These are phyloP conservation scores for Backusella morwellensis DNA, from an alignment of 192 early-diverging fungal genomes.

Conservation along the genomic window DNA sequence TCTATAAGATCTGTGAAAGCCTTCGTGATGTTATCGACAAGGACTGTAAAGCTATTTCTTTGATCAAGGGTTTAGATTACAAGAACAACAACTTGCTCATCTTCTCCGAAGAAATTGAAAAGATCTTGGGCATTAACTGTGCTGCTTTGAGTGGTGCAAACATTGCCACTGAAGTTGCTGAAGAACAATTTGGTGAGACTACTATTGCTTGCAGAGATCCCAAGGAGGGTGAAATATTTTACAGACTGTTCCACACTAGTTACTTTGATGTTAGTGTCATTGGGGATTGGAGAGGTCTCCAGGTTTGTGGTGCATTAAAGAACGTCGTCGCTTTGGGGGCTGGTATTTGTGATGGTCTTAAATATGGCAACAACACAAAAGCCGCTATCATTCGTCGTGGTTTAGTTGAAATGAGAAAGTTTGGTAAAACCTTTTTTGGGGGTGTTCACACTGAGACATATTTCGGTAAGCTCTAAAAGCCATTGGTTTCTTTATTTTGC, in stretches of 20 bases:
- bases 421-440: conserved; percentile 77
- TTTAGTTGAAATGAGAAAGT: conserved; percentile 89
- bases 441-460: conserved; percentile 89
- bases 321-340: conserved; percentile 95
- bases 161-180: conserved; percentile 92
- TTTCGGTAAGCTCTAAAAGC: conserved; percentile 64
- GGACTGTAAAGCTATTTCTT: conserved; percentile 80
- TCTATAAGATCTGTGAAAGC: conserved; percentile 70
- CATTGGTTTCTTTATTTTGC: not conserved
- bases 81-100: conserved; percentile 5
- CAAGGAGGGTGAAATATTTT: conserved; percentile 67
- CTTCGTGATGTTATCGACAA: conserved; percentile 66
- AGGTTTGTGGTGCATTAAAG: conserved; percentile 97
- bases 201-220: conserved; percentile 78
- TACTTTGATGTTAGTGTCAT: conserved; percentile 85
- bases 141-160: conserved; percentile 42
- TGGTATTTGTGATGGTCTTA: conserved; percentile 92
- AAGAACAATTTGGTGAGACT: conserved; percentile 91
- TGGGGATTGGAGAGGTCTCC: conserved; percentile 84
- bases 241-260: conserved; percentile 77
- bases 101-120: conserved; percentile 19
- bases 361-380: conserved; percentile 71
- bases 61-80: conserved; percentile 66
- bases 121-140: conserved; percentile 15
- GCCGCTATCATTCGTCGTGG: conserved; percentile 94